Conservation (phyloP, 495 filamentous ascomycete species). For the Amorphotheca resinae region DNA sequence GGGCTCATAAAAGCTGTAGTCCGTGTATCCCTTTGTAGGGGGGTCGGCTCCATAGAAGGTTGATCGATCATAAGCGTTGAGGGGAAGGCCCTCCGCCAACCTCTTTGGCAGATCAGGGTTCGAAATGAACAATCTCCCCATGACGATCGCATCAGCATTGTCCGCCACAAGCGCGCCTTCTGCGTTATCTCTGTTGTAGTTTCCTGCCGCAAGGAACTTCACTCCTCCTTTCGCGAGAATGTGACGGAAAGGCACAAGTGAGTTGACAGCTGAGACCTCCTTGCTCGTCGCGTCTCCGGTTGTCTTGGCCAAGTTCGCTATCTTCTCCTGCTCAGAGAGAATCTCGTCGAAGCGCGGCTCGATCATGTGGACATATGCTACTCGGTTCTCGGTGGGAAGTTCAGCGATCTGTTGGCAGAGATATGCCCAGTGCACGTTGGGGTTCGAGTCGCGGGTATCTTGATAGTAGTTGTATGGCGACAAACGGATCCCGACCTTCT, state of each 20-base stretch:
- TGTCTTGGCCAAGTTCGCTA: conserved; percentile 29
- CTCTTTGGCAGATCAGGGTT: conserved; percentile 56
- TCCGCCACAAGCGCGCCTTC: conserved; percentile 39
- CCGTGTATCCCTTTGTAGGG: conserved; percentile 42
- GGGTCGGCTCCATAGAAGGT: conserved; percentile 43
- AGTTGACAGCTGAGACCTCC: no score
- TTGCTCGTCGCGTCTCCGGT: background rate
- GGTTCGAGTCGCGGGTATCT: conserved; percentile 41
- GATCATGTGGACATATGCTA: conserved; percentile 48
- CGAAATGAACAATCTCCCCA: conserved; percentile 47
- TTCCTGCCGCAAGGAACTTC: conserved; percentile 45
- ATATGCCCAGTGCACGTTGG: conserved; percentile 44
- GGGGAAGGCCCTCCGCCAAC: conserved; percentile 38
- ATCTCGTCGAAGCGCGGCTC: conserved; percentile 43
- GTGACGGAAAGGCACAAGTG: conserved; percentile 37
- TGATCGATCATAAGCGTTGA: conserved; percentile 43
- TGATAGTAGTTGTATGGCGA: conserved; percentile 50
- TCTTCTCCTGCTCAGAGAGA: conserved; percentile 32
- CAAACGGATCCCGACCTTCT: conserved; percentile 49
- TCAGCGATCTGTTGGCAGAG: conserved; percentile 23
- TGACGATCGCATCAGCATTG: conserved; percentile 34
- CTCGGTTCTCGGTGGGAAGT: conserved; percentile 24
- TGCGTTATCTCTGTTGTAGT: conserved; percentile 36
- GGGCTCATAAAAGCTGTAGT: conserved; percentile 23
- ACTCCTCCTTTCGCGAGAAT: conserved; percentile 29